Base-by-base conservation (phyloP, 306 rosid genomes). In the Casuarina cunninghamiana region DNA sequence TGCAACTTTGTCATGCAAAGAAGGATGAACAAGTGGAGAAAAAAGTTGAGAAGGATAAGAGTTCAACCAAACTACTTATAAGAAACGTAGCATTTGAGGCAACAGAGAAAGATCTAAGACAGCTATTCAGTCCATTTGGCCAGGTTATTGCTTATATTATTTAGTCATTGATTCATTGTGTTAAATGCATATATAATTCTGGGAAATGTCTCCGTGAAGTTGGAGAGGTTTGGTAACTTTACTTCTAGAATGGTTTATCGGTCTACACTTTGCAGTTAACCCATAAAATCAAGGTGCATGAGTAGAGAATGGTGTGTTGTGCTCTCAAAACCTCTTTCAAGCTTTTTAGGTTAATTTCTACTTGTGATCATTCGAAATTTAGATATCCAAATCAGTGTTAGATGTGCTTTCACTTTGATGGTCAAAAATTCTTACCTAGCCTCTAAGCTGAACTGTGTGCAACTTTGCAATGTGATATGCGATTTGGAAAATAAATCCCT, bases 41-140 rank as follows among this genome's bases (percentile, higher is more conserved):
- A 85, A 83, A 78, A 71, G 85, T 78, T 75, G 93, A 74, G 67
- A 85, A 88, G 82, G 91, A 89, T 72, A 93, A 74, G 85, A 96
- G 94, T 81, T 93, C 97, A 38, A 96, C 97, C 54, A 96, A 96
- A 71, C 78, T 93, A 78, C 91, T 88, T 62, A 90, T 96, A 16
- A 88, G 54, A 89, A 96, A 96, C 76, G 91, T 93, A 58, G 98
- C 99, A 69, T 96, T 96, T 68, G 89, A 93, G 85, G 98, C 99
- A 45, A 90, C 96, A 41, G 86, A 83, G 85, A 93, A 90, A 88
- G 99, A 96, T 50, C 78, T 96, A 79, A 87, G 96, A 68, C 91
- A 89, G 83, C 87, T 96, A 70, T 96, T 96, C 80, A 86, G 89
- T 80, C 92, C 99, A 54, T 96, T 90, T 78, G 97, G 99, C 81